Base-by-base conservation (phyloP, 768 basidiomycete genomes). In the Lactarius vividus region DNA sequence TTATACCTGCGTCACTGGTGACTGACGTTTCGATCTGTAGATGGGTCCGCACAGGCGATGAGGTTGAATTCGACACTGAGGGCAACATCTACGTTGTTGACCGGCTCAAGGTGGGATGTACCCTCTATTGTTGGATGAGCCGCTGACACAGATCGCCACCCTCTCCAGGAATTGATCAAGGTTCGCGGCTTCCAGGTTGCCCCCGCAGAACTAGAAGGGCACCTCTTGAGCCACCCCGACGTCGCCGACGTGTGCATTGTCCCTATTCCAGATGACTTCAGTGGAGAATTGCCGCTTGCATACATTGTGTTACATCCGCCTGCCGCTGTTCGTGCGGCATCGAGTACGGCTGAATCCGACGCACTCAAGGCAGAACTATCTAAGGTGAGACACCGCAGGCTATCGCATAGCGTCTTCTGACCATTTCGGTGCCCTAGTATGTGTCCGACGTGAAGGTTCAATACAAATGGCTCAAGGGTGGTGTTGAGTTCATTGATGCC, bases 121-220 rank as follows among this genome's bases (percentile, higher is more conserved):
- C 31, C 26, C 11, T 8, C 39, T 2, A 5, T 44, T 29, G 15
- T 15, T 11, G 6, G 29, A 49, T n/a, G 26, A 20, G 26, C 58
- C 63, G 31, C 20, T 28, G 42, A 33, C 69, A 72, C 77, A 76
- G 33, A 63, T 39, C 40, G 23, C 16, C 37, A 16, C 54, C 26
- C 26, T 28, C 28, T 26, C 40, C 61, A 86, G 85, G 87, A 88
- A 74, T 79, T 88, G 40, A 77, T 89, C 71, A 89, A 90, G 76
- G 85, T 87, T 44, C 81, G 76, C 71, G 88, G 89, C 5, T 88
- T 86, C 74, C 88, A 91, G 72, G 88, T 90, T 1, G 87, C 89
- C 1, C 89, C 88, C 1, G 88, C 89, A 2, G 87, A 88, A 68
- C 77, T 89, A 8, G 88, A 89, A 71, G 88, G 83, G 26, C 86